Percentiles rank a stretch among this genome's conserved stretches.
These are phyloP conservation scores for Coniferiporia weirii DNA, from an alignment of 1,284 basidiomycete species.

Conservation along the genomic window DNA sequence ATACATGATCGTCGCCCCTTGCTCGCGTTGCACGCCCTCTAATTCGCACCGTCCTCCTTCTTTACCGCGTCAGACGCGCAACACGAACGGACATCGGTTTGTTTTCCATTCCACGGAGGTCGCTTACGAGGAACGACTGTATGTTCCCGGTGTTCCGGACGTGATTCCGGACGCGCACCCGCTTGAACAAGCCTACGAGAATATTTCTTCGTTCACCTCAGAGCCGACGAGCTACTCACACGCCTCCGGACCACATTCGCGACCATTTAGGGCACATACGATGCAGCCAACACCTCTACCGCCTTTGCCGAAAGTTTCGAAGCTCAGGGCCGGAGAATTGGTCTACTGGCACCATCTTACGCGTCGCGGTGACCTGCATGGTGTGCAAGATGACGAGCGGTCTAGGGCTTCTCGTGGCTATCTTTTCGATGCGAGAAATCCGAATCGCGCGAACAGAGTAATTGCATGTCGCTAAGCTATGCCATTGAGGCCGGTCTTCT, in stretches of 20 bases:
- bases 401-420: constrained; percentile 9
- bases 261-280: constrained; percentile 1
- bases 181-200: not conserved
- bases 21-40: constrained; percentile 67
- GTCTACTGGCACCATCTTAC: constrained; percentile 78
- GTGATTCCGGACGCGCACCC: constrained; percentile 45
- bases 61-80: constrained; percentile 35
- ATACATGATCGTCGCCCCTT: constrained; percentile 74
- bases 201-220: not conserved
- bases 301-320: constrained; percentile 19
- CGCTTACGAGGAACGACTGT: constrained; percentile 62
- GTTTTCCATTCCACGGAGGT: constrained; percentile 84
- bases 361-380: constrained; percentile 68
- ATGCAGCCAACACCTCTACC: constrained; percentile 10
- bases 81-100: constrained; percentile 81
- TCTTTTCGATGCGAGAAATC: not conserved
- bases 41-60: constrained; percentile 36
- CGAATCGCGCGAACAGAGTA: not conserved
- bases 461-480: constrained; percentile 1
- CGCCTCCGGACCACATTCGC: constrained; percentile 10
- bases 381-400: constrained; percentile 54
- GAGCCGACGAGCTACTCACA: not conserved
- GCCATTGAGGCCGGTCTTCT: not conserved
- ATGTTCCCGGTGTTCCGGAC: constrained; percentile 65
- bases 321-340: constrained; percentile 57